These are phyloP conservation scores for Fremontodendron californicum DNA, from an alignment of 345 rosid genomes.

Conservation along the genomic window DNA sequence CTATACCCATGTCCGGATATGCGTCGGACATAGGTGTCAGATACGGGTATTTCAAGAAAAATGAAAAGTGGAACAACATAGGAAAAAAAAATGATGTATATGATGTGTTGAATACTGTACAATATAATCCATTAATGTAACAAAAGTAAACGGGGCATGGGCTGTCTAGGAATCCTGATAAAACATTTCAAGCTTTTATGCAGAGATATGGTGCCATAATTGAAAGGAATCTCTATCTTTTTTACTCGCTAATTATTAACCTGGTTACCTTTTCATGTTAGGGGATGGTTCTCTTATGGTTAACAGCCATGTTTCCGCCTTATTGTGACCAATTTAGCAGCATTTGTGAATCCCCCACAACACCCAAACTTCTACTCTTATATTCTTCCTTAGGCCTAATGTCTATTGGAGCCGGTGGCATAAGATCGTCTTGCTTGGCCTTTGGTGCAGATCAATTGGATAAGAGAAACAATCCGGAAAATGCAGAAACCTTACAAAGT, in stretches of 20 bases:
- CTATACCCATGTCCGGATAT: too few relatives aligned
- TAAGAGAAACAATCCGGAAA: neutral
- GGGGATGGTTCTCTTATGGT: constrained; percentile 45
- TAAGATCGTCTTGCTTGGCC: constrained; percentile 50
- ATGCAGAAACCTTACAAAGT: constrained; percentile 24
- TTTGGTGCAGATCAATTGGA: constrained; percentile 61
- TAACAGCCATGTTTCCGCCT: constrained; percentile 33
- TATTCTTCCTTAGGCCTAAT: constrained; percentile 40
- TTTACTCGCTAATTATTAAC: neutral
- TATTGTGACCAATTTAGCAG: constrained; percentile 23
- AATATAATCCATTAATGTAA: too few relatives aligned
- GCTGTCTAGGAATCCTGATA: too few relatives aligned
- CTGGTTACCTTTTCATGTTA: neutral
- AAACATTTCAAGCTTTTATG: neutral
- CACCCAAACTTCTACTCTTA: constrained; percentile 28
- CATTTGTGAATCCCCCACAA: constrained; percentile 25
- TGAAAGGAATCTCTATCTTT: neutral
- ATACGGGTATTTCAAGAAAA: too few relatives aligned
- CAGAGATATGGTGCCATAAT: neutral
- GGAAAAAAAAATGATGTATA: too few relatives aligned
- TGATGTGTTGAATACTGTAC: too few relatives aligned
- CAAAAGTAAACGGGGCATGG: too few relatives aligned
- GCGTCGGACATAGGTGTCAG: too few relatives aligned
- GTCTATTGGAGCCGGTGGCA: constrained; percentile 57
- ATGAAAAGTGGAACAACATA: too few relatives aligned